phyloP scores from a whole-genome alignment of 2,329 filamentous ascomycete species.

The Tolypocladium album region DNA sequence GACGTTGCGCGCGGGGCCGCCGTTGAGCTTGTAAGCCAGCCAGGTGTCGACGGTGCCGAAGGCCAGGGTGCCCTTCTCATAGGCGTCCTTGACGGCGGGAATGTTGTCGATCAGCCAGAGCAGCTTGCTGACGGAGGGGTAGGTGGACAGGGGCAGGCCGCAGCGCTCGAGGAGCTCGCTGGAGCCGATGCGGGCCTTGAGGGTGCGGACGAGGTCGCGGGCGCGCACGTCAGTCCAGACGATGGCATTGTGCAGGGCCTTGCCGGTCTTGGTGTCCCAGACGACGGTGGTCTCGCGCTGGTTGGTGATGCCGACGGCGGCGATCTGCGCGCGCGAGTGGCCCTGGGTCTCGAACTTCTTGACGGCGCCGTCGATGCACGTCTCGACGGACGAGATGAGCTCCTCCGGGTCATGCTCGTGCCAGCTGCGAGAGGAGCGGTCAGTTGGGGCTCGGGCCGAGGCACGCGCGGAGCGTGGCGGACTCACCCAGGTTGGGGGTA shows the following conservation, averaged over 20 bases:
- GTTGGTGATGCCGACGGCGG: constrained; percentile 70
- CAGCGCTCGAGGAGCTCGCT: constrained; percentile 58
- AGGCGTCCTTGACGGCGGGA: constrained; percentile 55
- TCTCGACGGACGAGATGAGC: constrained; percentile 59
- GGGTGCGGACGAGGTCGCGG: constrained; percentile 57
- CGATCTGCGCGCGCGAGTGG: constrained; percentile 57
- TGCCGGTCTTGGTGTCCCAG: constrained; percentile 68
- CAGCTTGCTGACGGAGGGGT: constrained; percentile 69
- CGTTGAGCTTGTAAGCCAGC: constrained; percentile 72
- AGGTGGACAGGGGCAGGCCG: constrained; percentile 71
- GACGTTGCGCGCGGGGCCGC: constrained; percentile 51
- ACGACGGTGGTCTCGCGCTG: constrained; percentile 75
- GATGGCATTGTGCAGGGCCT: constrained; percentile 71
- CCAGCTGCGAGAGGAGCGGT: constrained; percentile 45
- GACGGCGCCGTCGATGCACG: constrained; percentile 66
- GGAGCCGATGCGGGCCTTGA: constrained; percentile 56
- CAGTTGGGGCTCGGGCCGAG: not conserved
- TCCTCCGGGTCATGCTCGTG: constrained; percentile 76
- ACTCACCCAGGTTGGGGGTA: constrained; percentile 65
- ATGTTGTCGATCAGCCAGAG: constrained; percentile 66
- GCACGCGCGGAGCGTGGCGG: not conserved
- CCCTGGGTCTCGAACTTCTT: constrained; percentile 58
- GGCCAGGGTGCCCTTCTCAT: constrained; percentile 59
- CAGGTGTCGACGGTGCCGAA: constrained; percentile 78
- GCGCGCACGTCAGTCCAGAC: constrained; percentile 81